Base-by-base conservation (phyloP, 371 early-diverging fungal genomes). In the Cladochytrium tenue region DNA sequence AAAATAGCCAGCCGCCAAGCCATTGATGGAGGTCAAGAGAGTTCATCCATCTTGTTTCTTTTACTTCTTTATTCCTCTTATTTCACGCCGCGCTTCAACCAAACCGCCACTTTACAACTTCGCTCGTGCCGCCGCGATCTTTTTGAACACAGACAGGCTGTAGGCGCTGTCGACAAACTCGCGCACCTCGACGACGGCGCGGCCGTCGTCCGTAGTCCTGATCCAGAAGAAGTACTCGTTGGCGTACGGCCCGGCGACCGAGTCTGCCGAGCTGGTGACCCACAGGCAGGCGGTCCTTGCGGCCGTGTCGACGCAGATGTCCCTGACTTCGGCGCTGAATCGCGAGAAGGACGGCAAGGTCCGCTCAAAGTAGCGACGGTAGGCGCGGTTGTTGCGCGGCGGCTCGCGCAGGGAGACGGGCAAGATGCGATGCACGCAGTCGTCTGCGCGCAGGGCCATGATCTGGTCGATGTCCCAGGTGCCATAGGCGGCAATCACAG, bases 171-270 rank as follows among this genome's bases (percentile, higher is more conserved):
- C 43, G 43, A 43, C 43, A 20, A 13, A 43, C 43, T 43, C 43
- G 13, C 43, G 7, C 43, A 43, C 43, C 13, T 13, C 43, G 43
- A 13, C 20, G 43, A 43, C 20, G 43, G 13, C 25, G 31, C 13
- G 15, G 10, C 58, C 58, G 20, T 25, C 32, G 31, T 25, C 20
- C 31, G 25, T 32, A 7, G 32, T 28, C 58, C 23, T 30, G 58
- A 58, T 30, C 20, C 25, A 58, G 10, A 58, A 10, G 32, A 20
- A 10, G 32, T 58, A 58, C 32, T 58, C 58, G 32, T 58, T 58
- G 31, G 5, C 25, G 32, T 58, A 58, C 5, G 25, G 31, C 32
- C 58, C 58, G 20, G 32, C 13, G 17, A 58, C 58, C 25, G 58
- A 30, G 32, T 30, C 58, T 3, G 30, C 58, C 5, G 58, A 30